Evolutionary conservation across 495 filamentous ascomycete genomes (phyloP).

Genomic region (Haplographium delicatum): DNA sequence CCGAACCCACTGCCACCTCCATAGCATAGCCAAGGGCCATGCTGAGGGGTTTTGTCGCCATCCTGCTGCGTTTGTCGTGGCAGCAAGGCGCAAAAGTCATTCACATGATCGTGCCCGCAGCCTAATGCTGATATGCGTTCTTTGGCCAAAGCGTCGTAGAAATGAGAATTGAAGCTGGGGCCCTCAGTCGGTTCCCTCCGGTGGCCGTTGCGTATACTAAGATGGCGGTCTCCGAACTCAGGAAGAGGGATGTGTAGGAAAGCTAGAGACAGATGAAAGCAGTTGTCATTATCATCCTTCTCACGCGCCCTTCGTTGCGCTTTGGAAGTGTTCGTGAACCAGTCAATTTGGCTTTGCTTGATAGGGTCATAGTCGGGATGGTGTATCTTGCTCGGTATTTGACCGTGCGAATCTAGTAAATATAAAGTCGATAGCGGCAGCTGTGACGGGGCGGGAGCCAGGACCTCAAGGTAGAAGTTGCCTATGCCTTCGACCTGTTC

Average conservation of each 20-base stretch:
- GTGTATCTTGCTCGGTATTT: conserved; percentile 27
- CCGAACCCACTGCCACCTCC: conserved; percentile 34
- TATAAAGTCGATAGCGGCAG: conserved; percentile 34
- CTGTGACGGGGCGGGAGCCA: conserved; percentile 27
- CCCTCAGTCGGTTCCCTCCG: conserved; percentile 32
- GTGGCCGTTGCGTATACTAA: conserved; percentile 28
- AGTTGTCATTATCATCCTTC: conserved; percentile 58
- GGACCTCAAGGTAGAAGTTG: conserved; percentile 36
- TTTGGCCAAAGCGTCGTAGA: conserved; percentile 34
- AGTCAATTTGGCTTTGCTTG: conserved; percentile 36
- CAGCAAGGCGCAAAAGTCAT: conserved; percentile 35
- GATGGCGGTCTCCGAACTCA: conserved; percentile 49
- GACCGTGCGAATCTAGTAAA: conserved; percentile 35
- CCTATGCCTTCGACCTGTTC: conserved; percentile 33
- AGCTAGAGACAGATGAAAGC: conserved; percentile 89
- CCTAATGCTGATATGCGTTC: conserved; percentile 31
- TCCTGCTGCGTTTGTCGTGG: conserved; percentile 19
- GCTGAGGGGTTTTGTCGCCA: conserved; percentile 13
- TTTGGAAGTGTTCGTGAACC: conserved; percentile 32
- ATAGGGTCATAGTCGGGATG: conserved; percentile 34
- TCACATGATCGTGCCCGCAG: conserved; percentile 36
- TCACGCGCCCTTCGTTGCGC: conserved; percentile 27
- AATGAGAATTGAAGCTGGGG: conserved; percentile 33
- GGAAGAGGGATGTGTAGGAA: conserved; percentile 98
- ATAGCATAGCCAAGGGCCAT: conserved; percentile 34